phyloP scores from a whole-genome alignment of 2,329 filamentous ascomycete genomes.

The Hypoxylon sp. region DNA sequence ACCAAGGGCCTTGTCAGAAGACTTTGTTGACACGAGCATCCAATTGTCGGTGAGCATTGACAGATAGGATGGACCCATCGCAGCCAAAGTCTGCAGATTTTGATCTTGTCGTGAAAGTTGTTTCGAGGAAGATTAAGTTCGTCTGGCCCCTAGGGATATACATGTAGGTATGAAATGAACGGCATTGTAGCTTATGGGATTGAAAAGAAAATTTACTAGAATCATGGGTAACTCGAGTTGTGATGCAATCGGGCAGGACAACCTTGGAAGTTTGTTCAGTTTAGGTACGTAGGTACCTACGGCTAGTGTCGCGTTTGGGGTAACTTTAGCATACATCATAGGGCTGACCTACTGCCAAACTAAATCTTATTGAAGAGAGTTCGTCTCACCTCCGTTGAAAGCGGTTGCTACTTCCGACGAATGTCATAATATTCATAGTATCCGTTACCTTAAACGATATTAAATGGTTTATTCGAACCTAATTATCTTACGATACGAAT shows the following conservation, averaged over 20 bases:
- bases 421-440: not conserved
- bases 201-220: not conserved
- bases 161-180: not conserved
- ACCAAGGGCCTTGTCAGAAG: conserved; percentile 33
- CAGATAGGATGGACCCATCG: conserved; percentile 20
- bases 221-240: not conserved
- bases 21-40: conserved; percentile 26
- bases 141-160: not conserved
- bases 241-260: conserved; percentile 1
- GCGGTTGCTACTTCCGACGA: not conserved
- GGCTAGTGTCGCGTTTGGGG: conserved; percentile 3
- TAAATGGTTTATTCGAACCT: not conserved
- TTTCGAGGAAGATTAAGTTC: conserved; percentile 18
- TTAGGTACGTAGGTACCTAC: conserved; percentile 1
- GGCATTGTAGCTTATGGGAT: not conserved
- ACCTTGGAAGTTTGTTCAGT: too few species aligned
- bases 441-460: not conserved
- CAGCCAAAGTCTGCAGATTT: conserved; percentile 9
- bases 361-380: not conserved
- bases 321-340: not conserved
- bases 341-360: conserved; percentile 4
- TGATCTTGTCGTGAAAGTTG: conserved; percentile 17
- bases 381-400: not conserved
- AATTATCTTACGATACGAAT: not conserved
- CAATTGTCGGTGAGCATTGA: conserved; percentile 42